Conservation (phyloP, 768 basidiomycete genomes). For the Amanita subjunquillea region DNA sequence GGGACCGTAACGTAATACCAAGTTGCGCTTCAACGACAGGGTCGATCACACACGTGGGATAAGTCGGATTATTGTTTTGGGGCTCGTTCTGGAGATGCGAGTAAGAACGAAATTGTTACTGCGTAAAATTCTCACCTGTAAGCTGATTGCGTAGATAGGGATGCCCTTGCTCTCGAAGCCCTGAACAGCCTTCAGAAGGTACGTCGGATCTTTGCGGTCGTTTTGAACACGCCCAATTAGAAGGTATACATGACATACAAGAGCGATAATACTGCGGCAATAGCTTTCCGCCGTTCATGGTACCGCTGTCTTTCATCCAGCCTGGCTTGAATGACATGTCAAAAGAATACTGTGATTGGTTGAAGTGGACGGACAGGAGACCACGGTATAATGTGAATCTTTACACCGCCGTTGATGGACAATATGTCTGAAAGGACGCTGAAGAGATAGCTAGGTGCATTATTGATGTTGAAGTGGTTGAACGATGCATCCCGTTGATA, state of each 20-base stretch:
- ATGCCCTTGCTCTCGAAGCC: slow-evolving; percentile 57
- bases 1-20: slow-evolving; percentile 39
- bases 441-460: slow-evolving; percentile 53
- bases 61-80: slow-evolving; percentile 51
- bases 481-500: slow-evolving; percentile 52
- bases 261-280: slow-evolving; percentile 32
- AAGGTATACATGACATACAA: slow-evolving; percentile 25
- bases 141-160: slow-evolving; percentile 49
- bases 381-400: slow-evolving; percentile 60
- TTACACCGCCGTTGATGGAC: slow-evolving; percentile 40
- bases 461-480: slow-evolving; percentile 42
- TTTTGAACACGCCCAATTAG: neutral
- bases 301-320: slow-evolving; percentile 67
- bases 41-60: slow-evolving; percentile 53
- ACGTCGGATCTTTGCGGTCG: slow-evolving; percentile 48
- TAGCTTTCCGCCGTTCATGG: slow-evolving; percentile 60
- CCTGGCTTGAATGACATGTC: slow-evolving; percentile 38
- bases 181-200: slow-evolving; percentile 63
- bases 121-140: slow-evolving; percentile 23
- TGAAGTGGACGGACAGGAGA: slow-evolving; percentile 43
- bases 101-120: neutral
- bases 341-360: too few relatives aligned
- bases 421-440: slow-evolving; percentile 54
- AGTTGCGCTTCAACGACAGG: slow-evolving; percentile 48
- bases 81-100: slow-evolving; percentile 31